phyloP scores from a whole-genome alignment of 345 rosid species.

The Firmiana major region DNA sequence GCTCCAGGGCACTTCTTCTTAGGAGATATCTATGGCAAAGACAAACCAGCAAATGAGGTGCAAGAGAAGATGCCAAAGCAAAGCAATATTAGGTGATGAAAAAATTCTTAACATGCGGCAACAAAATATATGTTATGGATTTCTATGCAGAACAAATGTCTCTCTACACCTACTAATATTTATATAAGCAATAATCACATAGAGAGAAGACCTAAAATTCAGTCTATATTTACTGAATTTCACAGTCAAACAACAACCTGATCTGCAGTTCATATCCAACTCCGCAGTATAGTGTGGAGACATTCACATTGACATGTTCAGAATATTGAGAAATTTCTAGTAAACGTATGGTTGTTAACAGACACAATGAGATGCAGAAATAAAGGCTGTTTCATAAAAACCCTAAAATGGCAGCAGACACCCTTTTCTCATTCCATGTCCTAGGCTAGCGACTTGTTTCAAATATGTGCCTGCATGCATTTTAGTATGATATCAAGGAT shows the following conservation, averaged over 20 bases:
- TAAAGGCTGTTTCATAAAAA: background rate
- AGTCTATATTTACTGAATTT: background rate
- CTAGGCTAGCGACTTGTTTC: background rate
- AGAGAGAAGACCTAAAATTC: background rate
- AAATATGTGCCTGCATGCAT: background rate
- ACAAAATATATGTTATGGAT: background rate
- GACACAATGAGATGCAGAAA: slow-evolving; percentile 2
- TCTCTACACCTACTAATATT: background rate
- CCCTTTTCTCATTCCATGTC: slow-evolving; percentile 3
- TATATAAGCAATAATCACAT: background rate
- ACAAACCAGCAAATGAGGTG: slow-evolving; percentile 19
- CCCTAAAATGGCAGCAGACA: background rate
- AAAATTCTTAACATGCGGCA: background rate
- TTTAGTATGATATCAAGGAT: background rate
- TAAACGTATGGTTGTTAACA: background rate
- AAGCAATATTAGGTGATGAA: background rate
- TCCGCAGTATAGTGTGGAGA: background rate
- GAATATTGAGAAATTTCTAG: background rate
- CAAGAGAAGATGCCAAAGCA: slow-evolving; percentile 15
- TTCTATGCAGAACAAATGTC: background rate
- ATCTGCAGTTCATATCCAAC: background rate
- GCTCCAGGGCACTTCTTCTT: slow-evolving; percentile 95
- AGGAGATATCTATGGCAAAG: slow-evolving; percentile 64
- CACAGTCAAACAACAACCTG: background rate
- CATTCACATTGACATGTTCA: background rate